Evolutionary conservation across 805 yeast genomes (phyloP), one percentile per base, ranked within the genome.

Genomic region (Metschnikowia aberdeeniae): DNA sequence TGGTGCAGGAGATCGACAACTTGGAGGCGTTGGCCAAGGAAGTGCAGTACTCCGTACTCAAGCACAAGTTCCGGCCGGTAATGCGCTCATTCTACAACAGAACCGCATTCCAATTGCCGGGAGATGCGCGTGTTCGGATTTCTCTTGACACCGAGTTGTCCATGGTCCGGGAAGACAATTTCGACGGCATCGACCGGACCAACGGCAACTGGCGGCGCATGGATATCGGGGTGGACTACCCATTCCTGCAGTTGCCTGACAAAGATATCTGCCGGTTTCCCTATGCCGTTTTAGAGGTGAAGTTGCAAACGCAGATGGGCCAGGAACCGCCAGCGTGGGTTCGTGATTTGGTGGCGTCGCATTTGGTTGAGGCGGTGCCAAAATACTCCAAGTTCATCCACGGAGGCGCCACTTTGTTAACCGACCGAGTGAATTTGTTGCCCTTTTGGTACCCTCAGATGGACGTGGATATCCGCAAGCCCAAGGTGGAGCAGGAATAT

Each of bases 281-380:
- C 4, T 93, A 93, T 65, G 99, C 99, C 1, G 97, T 93, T 34
- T 75, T 93, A 56, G 99, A 93, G 72, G 99, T 93, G 48, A 93
- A 93, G 68, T 76, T 93, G 52, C 99, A 93, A 68, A 93, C 99
- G 3, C 98, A 93, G 72, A 61, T 93, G 68, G 99, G 99, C 45
- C 99, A 93, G 69, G 99, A 93, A 66, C 99, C 99, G 26, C 99
- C 99, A 8, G 83, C 78, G 50, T 93, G 99, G 99, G 95, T 93
- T 40, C 79, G 93, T 55, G 96, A 92, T 54, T 77, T 93, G 64
- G 90, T 92, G 30, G 72, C 90, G 0, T 84, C 95, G 26, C 99
- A 93, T 66, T 74, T 93, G 42, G 99, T 93, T 34, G 99, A 93
- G 68, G 97, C 97, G 1, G 97, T 93, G 35, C 99, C 99, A 26